Evolutionary conservation across 208 protist genomes (phyloP).

Genomic region (Leishmania guyanensis): DNA sequence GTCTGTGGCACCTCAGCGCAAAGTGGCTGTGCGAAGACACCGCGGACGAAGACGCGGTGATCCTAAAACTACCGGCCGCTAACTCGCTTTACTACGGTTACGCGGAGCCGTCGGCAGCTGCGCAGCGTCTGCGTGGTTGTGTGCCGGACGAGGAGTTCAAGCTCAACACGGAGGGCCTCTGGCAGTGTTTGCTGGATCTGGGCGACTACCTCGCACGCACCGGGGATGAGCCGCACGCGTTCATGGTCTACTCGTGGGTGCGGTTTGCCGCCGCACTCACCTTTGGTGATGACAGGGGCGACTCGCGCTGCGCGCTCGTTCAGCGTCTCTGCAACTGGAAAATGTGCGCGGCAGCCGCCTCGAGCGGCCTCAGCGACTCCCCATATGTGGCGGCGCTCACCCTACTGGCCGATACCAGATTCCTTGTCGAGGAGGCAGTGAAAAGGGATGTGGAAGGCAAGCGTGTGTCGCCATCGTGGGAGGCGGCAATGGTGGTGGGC

Average conservation of each 20-base stretch:
- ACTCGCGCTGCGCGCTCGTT: constrained; percentile 32
- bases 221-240: constrained; percentile 54
- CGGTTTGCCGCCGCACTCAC: constrained; percentile 45
- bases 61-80: constrained; percentile 33
- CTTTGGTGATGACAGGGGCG: constrained; percentile 38
- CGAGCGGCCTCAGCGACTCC: constrained; percentile 19
- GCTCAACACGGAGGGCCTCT: constrained; percentile 59
- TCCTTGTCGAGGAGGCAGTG: constrained; percentile 11
- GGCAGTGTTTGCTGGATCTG: constrained; percentile 58
- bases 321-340: constrained; percentile 41
- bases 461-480: constrained; percentile 15
- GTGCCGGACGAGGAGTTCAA: constrained; percentile 38
- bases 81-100: constrained; percentile 53
- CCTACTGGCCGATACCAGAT: background rate
- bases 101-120: constrained; percentile 20
- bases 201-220: constrained; percentile 48
- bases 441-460: background rate
- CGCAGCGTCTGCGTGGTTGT: constrained; percentile 24
- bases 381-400: constrained; percentile 24
- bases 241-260: constrained; percentile 65
- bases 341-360: constrained; percentile 22
- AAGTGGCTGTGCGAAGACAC: constrained; percentile 8
- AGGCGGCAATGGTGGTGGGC: constrained; percentile 42
- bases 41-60: background rate
- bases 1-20: constrained; percentile 51